A percentile compares a stretch with the other conserved stretches of the same genome.
Evolutionary conservation across 257 asterid genomes (phyloP).

Genomic region (Ocimum tenuiflorum): DNA sequence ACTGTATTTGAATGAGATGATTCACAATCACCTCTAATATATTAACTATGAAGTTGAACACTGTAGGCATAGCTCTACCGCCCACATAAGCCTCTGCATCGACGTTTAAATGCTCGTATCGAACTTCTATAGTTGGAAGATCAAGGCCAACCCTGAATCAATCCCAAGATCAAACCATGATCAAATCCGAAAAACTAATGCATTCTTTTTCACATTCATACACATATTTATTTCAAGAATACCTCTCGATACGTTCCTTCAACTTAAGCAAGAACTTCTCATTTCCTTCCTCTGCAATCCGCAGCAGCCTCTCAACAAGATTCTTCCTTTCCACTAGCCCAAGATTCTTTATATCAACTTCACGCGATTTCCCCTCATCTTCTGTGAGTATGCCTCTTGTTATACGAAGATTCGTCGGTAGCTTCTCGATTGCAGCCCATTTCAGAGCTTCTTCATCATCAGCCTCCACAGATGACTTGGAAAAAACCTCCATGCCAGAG

Average conservation of each 20-base stretch:
- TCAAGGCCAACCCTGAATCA: constrained; percentile 69
- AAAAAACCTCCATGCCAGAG: constrained; percentile 55
- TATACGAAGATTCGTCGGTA: constrained; percentile 66
- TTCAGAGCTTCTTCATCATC: constrained; percentile 82
- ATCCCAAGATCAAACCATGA: neutral
- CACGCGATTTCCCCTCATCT: constrained; percentile 45
- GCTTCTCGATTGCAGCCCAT: constrained; percentile 86
- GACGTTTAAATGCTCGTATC: constrained; percentile 63
- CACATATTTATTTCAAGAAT: neutral
- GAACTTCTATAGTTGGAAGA: constrained; percentile 73
- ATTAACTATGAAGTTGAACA: constrained; percentile 57
- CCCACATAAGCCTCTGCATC: constrained; percentile 84
- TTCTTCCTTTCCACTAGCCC: constrained; percentile 56
- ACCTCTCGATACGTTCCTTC: constrained; percentile 66
- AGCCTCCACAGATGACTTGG: constrained; percentile 47
- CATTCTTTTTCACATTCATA: neutral
- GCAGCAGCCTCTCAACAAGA: constrained; percentile 58
- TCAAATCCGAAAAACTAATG: neutral
- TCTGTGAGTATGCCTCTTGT: constrained; percentile 56
- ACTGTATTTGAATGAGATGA: neutral
- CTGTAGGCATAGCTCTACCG: constrained; percentile 77
- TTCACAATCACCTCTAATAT: constrained; percentile 71
- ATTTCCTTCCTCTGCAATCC: constrained; percentile 70
- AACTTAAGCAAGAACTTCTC: constrained; percentile 68
- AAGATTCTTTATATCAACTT: constrained; percentile 54